Base-by-base conservation (phyloP, 805 yeast genomes). In the Jamesozyma piceae region DNA sequence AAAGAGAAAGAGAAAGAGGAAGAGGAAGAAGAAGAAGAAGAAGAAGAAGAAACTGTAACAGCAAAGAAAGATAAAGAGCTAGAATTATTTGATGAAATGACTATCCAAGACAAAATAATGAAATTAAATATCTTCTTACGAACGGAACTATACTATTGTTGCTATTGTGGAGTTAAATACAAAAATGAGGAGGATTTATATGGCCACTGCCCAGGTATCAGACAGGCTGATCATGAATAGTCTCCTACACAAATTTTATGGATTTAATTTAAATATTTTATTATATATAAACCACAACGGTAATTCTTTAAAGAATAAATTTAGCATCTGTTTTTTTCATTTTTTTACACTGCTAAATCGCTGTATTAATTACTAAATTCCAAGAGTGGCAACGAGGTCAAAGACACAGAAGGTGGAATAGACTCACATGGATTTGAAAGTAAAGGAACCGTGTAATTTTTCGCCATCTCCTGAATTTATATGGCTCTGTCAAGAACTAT, bases 171-270 rank as follows among this genome's bases (percentile, higher is more conserved):
- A 1, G 51, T 54, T 3, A 47, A 48, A 28, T 76, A 61, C 49
- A 53, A 55, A 1, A 59, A 57, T 43, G 61, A 57, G 39, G 47
- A 50, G 1, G 78, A 74, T 24, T 47, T 76, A 18, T 59, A 43
- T 14, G 49, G 54, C 14, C 55, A 62, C 40, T 77, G 82, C 51
- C 81, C 81, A 2, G 82, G 82, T 1, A 42, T 55, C 1, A 46
- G 49, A 2, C 73, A 69, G 46, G 66, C 59, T 17, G 75, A 68
- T 18, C 81, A 75, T 49, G 34, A 43, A 29, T 64, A 43, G 45
- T 18, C 8, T 30, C 8, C 13, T 30, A 30, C 13, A 30, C n/a
- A 30, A 24, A 24, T 11, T 8, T 11, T 24, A 6, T 24, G 27
- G n/a, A 20, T 14, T 21, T 9, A 19, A 15, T 35, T 31, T 11